Conservation (phyloP, 768 basidiomycete species). For the Neoboletus magnificus region DNA sequence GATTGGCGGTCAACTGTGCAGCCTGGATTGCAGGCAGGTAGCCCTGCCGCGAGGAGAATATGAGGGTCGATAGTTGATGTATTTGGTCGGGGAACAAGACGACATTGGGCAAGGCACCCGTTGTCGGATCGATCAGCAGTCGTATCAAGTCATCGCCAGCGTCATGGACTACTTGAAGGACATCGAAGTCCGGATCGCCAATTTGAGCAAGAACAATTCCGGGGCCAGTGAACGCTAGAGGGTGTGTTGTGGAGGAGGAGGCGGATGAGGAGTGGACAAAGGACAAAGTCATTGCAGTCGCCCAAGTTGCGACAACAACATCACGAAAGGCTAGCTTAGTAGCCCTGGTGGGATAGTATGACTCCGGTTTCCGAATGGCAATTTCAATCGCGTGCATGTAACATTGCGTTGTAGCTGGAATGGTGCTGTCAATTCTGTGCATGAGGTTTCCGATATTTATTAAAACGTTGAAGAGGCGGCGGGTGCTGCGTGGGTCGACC, state of each 20-base stretch:
- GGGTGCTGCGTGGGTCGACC: constrained; percentile 32
- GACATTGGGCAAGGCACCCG: constrained; percentile 40
- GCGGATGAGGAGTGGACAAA: constrained; percentile 21
- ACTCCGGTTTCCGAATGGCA: constrained; percentile 33
- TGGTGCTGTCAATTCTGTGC: constrained; percentile 27
- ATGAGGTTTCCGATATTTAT: constrained; percentile 40
- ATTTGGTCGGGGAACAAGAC: constrained; percentile 42
- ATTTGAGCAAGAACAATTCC: constrained; percentile 25
- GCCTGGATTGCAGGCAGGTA: constrained; percentile 34
- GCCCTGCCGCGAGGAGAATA: constrained; percentile 37
- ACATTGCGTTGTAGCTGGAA: constrained; percentile 32
- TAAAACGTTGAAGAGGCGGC: constrained; percentile 45
- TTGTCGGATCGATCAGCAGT: constrained; percentile 33
- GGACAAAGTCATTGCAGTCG: constrained; percentile 33
- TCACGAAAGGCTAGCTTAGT: constrained; percentile 35
- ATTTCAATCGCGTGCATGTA: constrained; percentile 44
- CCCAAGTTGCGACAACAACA: constrained; percentile 38
- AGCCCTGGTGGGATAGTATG: constrained; percentile 8
- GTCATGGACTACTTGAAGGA: constrained; percentile 33
- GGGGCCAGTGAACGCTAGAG: constrained; percentile 19
- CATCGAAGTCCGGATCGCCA: constrained; percentile 34
- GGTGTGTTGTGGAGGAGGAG: constrained; percentile 18
- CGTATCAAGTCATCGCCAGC: constrained; percentile 33
- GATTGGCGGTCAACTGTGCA: constrained; percentile 16
- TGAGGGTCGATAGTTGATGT: constrained; percentile 30